A percentile compares a stretch with the other conserved stretches of the same genome.
phyloP scores from a whole-genome alignment of 2,329 filamentous ascomycete genomes.

The Claviceps cyperi region DNA sequence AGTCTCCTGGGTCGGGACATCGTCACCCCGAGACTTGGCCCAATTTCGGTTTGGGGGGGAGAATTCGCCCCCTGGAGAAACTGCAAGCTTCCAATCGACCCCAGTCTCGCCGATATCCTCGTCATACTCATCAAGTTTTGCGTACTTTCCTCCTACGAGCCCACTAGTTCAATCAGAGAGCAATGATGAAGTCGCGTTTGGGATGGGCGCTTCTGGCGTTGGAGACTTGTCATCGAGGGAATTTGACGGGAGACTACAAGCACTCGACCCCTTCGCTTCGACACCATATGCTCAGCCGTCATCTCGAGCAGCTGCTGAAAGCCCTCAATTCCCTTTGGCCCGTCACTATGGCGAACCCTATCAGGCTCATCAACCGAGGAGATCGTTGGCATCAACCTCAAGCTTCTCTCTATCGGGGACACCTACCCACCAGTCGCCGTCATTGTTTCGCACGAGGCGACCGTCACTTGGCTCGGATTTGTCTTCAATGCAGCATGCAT shows the following conservation, averaged over 20 bases:
- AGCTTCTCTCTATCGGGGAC: constrained; percentile 21
- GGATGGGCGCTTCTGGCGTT: constrained; percentile 36
- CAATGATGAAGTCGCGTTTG: constrained; percentile 56
- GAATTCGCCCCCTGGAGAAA: constrained; percentile 16
- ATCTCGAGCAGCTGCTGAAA: constrained; percentile 15
- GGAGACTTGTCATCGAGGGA: constrained; percentile 31
- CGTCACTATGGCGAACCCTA: constrained; percentile 56
- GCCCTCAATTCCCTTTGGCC: constrained; percentile 18
- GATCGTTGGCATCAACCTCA: constrained; percentile 53
- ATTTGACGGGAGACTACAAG: constrained; percentile 46
- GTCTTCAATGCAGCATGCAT: constrained; percentile 72
- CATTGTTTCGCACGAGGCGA: constrained; percentile 39
- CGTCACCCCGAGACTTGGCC: constrained; percentile 37
- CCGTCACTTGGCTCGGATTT: constrained; percentile 61
- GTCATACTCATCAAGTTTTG: constrained; percentile 64
- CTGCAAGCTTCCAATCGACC: constrained; percentile 25
- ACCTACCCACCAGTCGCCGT: constrained; percentile 37
- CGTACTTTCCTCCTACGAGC: constrained; percentile 79
- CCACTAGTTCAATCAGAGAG: constrained; percentile 80
- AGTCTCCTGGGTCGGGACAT: constrained; percentile 36
- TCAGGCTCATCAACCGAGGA: constrained; percentile 64
- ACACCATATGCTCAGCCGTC: constrained; percentile 28
- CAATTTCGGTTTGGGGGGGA: constrained; percentile 29
- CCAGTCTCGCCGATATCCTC: constrained; percentile 50
- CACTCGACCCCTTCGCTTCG: constrained; percentile 48